Evolutionary conservation across 2,329 filamentous ascomycete species (phyloP).

Genomic region (Chaetomiaceae sp.): DNA sequence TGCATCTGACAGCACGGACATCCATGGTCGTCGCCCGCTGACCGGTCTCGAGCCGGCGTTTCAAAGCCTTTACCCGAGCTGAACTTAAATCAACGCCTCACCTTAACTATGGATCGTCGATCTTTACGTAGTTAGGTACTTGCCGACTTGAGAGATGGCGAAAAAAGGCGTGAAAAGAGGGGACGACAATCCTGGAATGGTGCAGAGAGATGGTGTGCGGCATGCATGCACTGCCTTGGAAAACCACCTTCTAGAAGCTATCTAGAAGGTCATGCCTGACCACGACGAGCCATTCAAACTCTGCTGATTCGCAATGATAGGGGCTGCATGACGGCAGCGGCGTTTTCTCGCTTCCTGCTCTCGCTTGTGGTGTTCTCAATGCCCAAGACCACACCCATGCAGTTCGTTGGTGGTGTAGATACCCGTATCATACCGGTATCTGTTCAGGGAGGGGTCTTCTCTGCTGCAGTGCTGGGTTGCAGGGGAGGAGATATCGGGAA

Average conservation of each 20-base stretch:
- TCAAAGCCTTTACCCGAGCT: too few species aligned
- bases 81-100: too few species aligned
- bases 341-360: background rate
- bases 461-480: background rate
- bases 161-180: background rate
- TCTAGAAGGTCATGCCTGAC: conserved; percentile 13
- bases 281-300: background rate
- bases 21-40: too few species aligned
- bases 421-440: too few species aligned
- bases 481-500: background rate
- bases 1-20: background rate
- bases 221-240: conserved; percentile 1
- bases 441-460: too few species aligned
- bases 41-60: too few species aligned
- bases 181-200: background rate
- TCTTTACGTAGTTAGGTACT: background rate
- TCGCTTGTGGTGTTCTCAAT: background rate
- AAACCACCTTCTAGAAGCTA: conserved; percentile 15
- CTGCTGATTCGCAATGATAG: conserved; percentile 7
- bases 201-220: conserved; percentile 2
- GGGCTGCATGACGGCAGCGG: background rate
- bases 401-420: too few species aligned
- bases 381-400: too few species aligned
- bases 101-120: background rate
- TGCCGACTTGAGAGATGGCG: background rate